Evolutionary conservation across 1,284 basidiomycete genomes (phyloP).

Genomic region (Amylostereum chailletii): DNA sequence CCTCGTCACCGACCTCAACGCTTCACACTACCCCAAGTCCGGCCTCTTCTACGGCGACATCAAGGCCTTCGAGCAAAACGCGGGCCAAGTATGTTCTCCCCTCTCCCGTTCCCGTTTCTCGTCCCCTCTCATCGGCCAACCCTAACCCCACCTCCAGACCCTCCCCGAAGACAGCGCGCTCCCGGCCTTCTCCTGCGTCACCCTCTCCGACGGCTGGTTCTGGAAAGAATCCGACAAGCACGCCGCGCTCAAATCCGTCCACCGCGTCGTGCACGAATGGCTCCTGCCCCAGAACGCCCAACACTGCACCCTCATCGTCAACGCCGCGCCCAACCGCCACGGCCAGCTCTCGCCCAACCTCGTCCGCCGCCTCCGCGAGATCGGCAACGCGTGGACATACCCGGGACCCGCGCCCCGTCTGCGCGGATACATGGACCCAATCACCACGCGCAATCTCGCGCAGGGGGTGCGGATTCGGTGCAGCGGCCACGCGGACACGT

Average conservation of each 20-base stretch:
- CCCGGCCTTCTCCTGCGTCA: constrained; percentile 8
- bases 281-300: constrained; percentile 7
- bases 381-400: constrained; percentile 5
- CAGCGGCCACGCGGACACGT: constrained; percentile 2
- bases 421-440: background rate
- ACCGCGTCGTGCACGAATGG: constrained; percentile 8
- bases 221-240: constrained; percentile 5
- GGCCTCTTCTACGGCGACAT: constrained; percentile 9
- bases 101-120: background rate
- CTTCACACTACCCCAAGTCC: constrained; percentile 4
- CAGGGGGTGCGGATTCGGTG: constrained; percentile 3
- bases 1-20: constrained; percentile 9
- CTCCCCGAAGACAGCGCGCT: constrained; percentile 2
- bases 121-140: background rate
- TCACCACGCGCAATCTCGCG: constrained; percentile 6
- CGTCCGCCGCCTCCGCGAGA: constrained; percentile 4
- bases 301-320: constrained; percentile 7
- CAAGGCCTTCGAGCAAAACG: constrained; percentile 10
- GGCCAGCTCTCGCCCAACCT: constrained; percentile 7
- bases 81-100: constrained; percentile 1
- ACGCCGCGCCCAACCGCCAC: constrained; percentile 6
- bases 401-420: constrained; percentile 4
- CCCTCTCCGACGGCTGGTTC: constrained; percentile 8
- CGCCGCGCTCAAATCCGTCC: constrained; percentile 1
- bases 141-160: background rate